phyloP scores from a whole-genome alignment of 192 early-diverging fungal genomes.

The Mortierella alpina region DNA sequence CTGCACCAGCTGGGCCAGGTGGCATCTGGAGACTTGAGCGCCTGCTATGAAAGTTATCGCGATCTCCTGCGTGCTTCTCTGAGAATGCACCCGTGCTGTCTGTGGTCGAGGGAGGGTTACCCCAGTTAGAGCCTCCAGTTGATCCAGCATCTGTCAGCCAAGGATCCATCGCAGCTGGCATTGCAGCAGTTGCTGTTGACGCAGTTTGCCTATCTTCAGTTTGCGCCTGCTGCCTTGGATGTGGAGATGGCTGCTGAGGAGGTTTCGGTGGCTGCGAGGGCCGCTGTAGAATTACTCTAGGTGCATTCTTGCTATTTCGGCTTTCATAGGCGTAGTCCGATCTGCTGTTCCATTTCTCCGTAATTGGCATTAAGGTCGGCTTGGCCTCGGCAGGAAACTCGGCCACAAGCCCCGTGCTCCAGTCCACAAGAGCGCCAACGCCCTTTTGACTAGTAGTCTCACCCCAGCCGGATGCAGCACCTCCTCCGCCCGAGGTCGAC shows the following conservation, averaged over 20 bases:
- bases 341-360: slow-evolving; percentile 5
- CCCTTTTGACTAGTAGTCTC: slow-evolving; percentile 1
- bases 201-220: background rate
- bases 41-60: too few species aligned
- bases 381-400: slow-evolving; percentile 42
- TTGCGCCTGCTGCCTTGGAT: background rate
- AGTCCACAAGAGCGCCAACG: slow-evolving; percentile 19
- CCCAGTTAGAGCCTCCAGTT: too few species aligned
- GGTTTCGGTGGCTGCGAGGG: background rate
- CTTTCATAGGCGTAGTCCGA: background rate
- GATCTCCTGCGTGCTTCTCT: too few species aligned
- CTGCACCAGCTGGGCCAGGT: too few species aligned
- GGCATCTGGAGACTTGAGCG: too few species aligned
- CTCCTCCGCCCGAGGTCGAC: background rate
- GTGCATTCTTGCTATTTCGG: background rate
- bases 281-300: background rate
- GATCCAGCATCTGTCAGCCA: too few species aligned
- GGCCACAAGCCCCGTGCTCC: slow-evolving; percentile 22
- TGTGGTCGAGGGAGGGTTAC: too few species aligned
- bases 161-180: too few species aligned
- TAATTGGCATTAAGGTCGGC: slow-evolving; percentile 18
- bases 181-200: background rate
- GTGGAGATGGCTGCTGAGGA: background rate
- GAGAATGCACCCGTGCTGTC: too few species aligned
- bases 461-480: slow-evolving; percentile 1